Evolutionary conservation across 2,329 filamentous ascomycete species (phyloP), one percentile per base, ranked within the genome.

Genomic region (Ophiocordyceps australis): DNA sequence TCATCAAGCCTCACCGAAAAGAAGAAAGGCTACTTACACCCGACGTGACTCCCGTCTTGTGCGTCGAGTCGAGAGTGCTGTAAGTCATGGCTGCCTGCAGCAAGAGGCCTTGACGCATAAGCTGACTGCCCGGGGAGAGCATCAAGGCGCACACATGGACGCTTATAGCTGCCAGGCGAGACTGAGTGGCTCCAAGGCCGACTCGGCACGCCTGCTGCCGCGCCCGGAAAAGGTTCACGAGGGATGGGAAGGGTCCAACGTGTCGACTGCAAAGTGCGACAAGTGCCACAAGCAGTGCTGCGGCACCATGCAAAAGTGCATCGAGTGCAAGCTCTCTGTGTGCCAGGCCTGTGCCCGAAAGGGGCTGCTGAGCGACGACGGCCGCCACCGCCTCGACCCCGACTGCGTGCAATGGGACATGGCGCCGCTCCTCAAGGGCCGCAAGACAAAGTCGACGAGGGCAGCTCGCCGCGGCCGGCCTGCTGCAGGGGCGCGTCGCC

Each of bases 201-300:
- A n/a, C n/a, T n/a, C n/a, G n/a, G n/a, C n/a, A n/a, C n/a, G n/a
- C n/a, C n/a, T n/a, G n/a, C 20, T 32, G 8, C 30, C 30, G 13
- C 14, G 25, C 9, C 31, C 29, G 14, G 21, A 31, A 10, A 17
- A 15, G 7, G 15, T 31, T 6, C 37, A 40, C 14, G 14, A 24
- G 9, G 35, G 36, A 25, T 42, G 40, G 41, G 28, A 34, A 14
- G 25, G 30, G 14, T 29, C 35, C 23, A 28, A 28, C 14, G 28
- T 39, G 7, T 29, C 38, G 21, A 44, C 39, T 17, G 37, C 41
- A 17, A 40, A 40, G 23, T 44, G 41, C 22, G 41, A 44, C 24
- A 27, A 38, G 23, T 44, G 41, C 25, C 29, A 35, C 18, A 30
- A 17, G 5, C 33, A 38, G 14, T 29, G 40, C 10, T 35, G 38